phyloP scores from a whole-genome alignment of 805 yeast genomes.

The Lipomyces lipofer region DNA sequence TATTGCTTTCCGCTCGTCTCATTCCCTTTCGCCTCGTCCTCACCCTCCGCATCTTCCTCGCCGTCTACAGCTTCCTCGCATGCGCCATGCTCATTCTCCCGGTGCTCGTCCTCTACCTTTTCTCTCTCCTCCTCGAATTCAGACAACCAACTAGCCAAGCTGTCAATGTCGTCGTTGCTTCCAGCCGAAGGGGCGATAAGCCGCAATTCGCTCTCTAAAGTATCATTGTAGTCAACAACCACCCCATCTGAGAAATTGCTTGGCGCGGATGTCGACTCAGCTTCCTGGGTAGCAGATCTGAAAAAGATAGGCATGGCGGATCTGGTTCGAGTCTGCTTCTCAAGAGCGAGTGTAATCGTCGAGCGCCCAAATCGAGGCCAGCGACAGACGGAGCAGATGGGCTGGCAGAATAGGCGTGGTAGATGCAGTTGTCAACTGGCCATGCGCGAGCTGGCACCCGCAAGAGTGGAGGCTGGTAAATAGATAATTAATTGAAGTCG shows the following conservation, averaged over 20 bases:
- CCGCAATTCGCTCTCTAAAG: neutral
- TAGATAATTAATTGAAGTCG: too few relatives aligned
- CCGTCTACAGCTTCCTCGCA: constrained; percentile 4
- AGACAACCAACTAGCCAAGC: constrained; percentile 5
- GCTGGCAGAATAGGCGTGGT: too few relatives aligned
- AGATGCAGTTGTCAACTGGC: too few relatives aligned
- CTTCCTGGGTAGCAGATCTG: too few relatives aligned
- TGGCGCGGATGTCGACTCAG: too few relatives aligned
- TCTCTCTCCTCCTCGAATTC: neutral
- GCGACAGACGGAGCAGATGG: too few relatives aligned
- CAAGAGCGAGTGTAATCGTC: too few relatives aligned
- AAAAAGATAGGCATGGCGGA: too few relatives aligned
- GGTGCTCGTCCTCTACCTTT: neutral
- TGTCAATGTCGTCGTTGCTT: neutral
- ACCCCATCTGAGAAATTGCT: neutral
- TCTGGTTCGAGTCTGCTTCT: too few relatives aligned
- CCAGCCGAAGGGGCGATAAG: neutral
- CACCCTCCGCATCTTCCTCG: neutral
- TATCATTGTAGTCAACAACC: neutral
- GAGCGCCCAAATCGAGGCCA: too few relatives aligned
- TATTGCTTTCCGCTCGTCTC: neutral
- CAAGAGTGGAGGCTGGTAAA: too few relatives aligned
- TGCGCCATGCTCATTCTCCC: neutral
- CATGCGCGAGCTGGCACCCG: too few relatives aligned
- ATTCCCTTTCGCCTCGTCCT: neutral